Evolutionary conservation across 2,329 filamentous ascomycete genomes (phyloP).

Genomic region (Arthroderma sp.): DNA sequence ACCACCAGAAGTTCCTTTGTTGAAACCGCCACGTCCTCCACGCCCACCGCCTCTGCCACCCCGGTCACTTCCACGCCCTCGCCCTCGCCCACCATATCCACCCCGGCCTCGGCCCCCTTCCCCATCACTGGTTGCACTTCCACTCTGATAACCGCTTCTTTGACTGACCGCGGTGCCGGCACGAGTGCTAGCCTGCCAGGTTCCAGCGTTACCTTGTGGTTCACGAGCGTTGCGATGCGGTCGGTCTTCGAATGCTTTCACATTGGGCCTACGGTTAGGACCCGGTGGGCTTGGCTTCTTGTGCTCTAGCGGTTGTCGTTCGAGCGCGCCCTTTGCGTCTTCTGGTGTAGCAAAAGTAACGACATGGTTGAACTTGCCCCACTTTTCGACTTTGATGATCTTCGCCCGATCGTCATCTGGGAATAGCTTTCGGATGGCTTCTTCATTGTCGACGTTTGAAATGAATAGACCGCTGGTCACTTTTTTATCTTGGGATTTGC

Average conservation of each 20-base stretch:
- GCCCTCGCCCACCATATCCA: constrained; percentile 45
- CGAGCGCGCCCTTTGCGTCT: constrained; percentile 68
- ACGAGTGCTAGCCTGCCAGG: constrained; percentile 44
- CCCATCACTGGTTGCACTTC: constrained; percentile 58
- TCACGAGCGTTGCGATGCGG: constrained; percentile 30
- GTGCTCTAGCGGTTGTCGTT: constrained; percentile 59
- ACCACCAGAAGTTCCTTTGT: constrained; percentile 6
- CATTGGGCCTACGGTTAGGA: constrained; percentile 64
- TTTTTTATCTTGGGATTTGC: constrained; percentile 44
- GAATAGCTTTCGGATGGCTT: constrained; percentile 72
- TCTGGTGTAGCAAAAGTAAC: constrained; percentile 70
- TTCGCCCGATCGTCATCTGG: constrained; percentile 70
- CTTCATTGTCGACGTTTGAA: constrained; percentile 69
- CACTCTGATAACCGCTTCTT: constrained; percentile 71
- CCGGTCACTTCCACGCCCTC: constrained; percentile 41
- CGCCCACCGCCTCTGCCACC: constrained; percentile 43
- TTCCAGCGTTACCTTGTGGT: constrained; percentile 37
- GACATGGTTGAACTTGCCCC: constrained; percentile 61
- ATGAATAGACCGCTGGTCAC: constrained; percentile 79
- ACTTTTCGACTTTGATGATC: constrained; percentile 57
- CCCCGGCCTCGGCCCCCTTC: constrained; percentile 53
- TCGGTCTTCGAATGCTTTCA: constrained; percentile 69
- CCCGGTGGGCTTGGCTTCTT: constrained; percentile 56
- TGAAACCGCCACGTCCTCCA: constrained; percentile 43
- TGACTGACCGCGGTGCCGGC: constrained; percentile 50